A percentile compares a stretch with the other conserved stretches of the same genome.
These are phyloP conservation scores for Aspergillus ochraceoroseus DNA, from an alignment of 2,329 filamentous ascomycete genomes.

Conservation along the genomic window DNA sequence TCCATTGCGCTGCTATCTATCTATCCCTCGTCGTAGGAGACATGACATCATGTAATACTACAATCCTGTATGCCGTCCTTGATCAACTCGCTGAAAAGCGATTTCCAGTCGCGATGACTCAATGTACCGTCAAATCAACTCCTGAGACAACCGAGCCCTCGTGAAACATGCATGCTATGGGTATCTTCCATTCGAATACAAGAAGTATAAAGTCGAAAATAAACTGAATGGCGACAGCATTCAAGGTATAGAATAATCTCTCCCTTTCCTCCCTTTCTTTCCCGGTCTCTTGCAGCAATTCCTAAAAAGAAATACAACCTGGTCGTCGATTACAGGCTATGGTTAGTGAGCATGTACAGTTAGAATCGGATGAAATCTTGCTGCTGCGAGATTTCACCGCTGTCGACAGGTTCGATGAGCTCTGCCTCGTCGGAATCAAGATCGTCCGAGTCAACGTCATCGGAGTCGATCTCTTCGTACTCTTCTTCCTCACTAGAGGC, in stretches of 20 bases:
- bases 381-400: slow-evolving; percentile 49
- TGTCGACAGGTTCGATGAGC: slow-evolving; percentile 37
- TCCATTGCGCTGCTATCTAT: slow-evolving; percentile 9
- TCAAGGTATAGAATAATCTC: too few species aligned
- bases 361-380: slow-evolving; percentile 52
- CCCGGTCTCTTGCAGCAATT: neutral
- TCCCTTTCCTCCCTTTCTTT: neutral
- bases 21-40: neutral
- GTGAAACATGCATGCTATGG: slow-evolving; percentile 13
- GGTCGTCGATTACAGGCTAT: slow-evolving; percentile 13
- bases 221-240: neutral
- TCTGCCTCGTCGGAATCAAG: slow-evolving; percentile 44
- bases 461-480: slow-evolving; percentile 60
- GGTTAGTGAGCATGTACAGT: slow-evolving; percentile 21
- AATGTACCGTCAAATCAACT: slow-evolving; percentile 1
- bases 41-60: slow-evolving; percentile 5
- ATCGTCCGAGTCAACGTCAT: slow-evolving; percentile 67
- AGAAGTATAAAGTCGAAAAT: slow-evolving; percentile 5
- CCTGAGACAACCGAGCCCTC: neutral
- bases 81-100: neutral
- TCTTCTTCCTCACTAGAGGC: slow-evolving; percentile 73
- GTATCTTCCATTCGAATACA: slow-evolving; percentile 13
- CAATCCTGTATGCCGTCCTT: neutral
- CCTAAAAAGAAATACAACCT: slow-evolving; percentile 4
- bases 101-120: neutral